These are phyloP conservation scores for Aspergillus bombycis DNA, from an alignment of 2,329 filamentous ascomycete species.

Conservation along the genomic window DNA sequence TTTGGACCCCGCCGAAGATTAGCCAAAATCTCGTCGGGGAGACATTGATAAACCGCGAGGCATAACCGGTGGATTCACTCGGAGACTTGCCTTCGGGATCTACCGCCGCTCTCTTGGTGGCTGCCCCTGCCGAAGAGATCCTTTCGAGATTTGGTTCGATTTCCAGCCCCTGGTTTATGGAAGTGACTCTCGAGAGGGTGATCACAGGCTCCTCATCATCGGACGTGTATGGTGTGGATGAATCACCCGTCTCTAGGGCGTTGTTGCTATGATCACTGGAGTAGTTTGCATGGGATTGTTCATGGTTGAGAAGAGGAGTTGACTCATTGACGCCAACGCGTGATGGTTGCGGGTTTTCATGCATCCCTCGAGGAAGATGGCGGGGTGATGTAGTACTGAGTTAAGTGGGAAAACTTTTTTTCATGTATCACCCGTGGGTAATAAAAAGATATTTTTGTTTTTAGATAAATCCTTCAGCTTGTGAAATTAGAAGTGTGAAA, in stretches of 20 bases:
- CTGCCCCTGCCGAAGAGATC: conserved; percentile 20
- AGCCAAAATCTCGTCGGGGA: conserved; percentile 59
- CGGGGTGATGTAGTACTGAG: background rate
- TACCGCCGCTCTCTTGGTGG: conserved; percentile 9
- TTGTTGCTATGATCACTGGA: conserved; percentile 39
- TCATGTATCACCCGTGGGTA: too few species aligned
- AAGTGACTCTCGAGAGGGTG: conserved; percentile 29
- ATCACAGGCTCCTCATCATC: conserved; percentile 27
- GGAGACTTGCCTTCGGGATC: conserved; percentile 12
- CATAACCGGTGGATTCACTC: conserved; percentile 26
- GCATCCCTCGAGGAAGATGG: background rate
- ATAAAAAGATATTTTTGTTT: too few species aligned
- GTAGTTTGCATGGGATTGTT: conserved; percentile 25
- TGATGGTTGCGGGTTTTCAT: background rate
- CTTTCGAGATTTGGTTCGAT: conserved; percentile 31
- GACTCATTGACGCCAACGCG: conserved; percentile 17
- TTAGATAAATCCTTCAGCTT: background rate
- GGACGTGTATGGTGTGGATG: conserved; percentile 1
- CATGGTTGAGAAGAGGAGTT: conserved; percentile 21
- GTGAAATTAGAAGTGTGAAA: background rate
- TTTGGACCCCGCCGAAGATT: conserved; percentile 63
- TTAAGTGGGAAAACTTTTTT: background rate
- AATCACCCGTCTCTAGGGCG: conserved; percentile 31
- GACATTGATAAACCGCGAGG: conserved; percentile 41
- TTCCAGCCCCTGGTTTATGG: conserved; percentile 31